Evolutionary conservation across 2,329 filamentous ascomycete species (phyloP).

Genomic region (Reticulascus tulasneorum): DNA sequence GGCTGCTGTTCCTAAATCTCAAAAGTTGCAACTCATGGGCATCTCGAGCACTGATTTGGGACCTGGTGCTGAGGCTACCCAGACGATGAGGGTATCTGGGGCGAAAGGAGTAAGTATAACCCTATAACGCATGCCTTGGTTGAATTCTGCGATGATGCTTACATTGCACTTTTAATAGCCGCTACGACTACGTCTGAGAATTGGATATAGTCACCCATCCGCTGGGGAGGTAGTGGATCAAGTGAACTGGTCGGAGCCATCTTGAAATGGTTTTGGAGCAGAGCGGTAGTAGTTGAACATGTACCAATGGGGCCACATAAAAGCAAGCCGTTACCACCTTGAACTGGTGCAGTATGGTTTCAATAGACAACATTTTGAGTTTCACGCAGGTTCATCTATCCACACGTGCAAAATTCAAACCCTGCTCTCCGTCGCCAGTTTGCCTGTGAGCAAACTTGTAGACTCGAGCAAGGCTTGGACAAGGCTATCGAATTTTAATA

Average conservation of each 20-base stretch:
- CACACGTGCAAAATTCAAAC: too few species aligned
- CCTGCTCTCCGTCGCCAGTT: too few species aligned
- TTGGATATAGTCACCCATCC: conserved; percentile 71
- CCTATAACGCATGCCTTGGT: not conserved
- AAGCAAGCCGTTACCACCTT: too few species aligned
- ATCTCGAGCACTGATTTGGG: conserved; percentile 78
- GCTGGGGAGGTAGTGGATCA: conserved; percentile 77
- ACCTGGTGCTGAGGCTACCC: conserved; percentile 77
- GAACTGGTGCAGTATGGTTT: too few species aligned
- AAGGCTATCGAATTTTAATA: too few species aligned
- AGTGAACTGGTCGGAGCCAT: conserved; percentile 92
- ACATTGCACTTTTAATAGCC: conserved; percentile 57
- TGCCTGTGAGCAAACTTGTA: too few species aligned
- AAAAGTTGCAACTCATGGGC: conserved; percentile 86
- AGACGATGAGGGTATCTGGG: conserved; percentile 82
- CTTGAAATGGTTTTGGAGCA: conserved; percentile 25
- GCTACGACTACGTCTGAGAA: conserved; percentile 79
- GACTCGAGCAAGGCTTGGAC: too few species aligned
- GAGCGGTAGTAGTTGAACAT: too few species aligned
- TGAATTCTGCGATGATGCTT: too few species aligned
- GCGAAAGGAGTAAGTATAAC: conserved; percentile 76
- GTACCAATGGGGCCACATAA: too few species aligned
- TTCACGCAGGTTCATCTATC: too few species aligned
- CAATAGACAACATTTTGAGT: too few species aligned
- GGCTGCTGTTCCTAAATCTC: conserved; percentile 92